These are phyloP conservation scores for Bifiguratus adelaidae DNA, from an alignment of 192 early-diverging fungal genomes.

Conservation along the genomic window DNA sequence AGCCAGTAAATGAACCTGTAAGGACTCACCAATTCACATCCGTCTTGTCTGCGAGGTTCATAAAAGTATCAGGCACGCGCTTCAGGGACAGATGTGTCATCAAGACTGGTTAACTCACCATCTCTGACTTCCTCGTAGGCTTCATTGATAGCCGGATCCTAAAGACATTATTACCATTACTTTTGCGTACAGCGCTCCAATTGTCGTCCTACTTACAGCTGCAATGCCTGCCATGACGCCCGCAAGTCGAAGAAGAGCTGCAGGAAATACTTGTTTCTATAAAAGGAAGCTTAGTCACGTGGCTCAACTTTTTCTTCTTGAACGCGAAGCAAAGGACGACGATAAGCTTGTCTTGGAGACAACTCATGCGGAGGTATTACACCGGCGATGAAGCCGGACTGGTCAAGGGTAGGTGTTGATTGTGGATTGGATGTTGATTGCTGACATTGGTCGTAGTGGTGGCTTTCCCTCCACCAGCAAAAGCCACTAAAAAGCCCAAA, in stretches of 20 bases:
- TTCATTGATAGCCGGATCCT: slow-evolving; percentile 30
- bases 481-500: slow-evolving; percentile 5
- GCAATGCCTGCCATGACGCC: too few relatives aligned
- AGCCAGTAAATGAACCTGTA: slow-evolving; percentile 27
- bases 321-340: neutral
- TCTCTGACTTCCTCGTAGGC: slow-evolving; percentile 44
- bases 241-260: too few relatives aligned
- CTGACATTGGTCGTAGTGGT: slow-evolving; percentile 5
- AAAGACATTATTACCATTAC: too few relatives aligned
- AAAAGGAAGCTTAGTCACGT: neutral
- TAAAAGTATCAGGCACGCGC: neutral
- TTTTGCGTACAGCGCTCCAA: too few relatives aligned
- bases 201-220: too few relatives aligned
- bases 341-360: too few relatives aligned
- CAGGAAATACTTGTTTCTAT: too few relatives aligned
- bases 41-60: slow-evolving; percentile 19
- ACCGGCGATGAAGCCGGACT: slow-evolving; percentile 27
- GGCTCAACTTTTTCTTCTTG: neutral
- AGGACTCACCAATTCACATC: slow-evolving; percentile 30
- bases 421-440: neutral
- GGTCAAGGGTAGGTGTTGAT: slow-evolving; percentile 15
- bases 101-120: slow-evolving; percentile 14
- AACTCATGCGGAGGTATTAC: slow-evolving; percentile 12
- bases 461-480: slow-evolving; percentile 2
- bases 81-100: neutral